phyloP scores from a whole-genome alignment of 495 filamentous ascomycete genomes.

The Neurospora sp. region DNA sequence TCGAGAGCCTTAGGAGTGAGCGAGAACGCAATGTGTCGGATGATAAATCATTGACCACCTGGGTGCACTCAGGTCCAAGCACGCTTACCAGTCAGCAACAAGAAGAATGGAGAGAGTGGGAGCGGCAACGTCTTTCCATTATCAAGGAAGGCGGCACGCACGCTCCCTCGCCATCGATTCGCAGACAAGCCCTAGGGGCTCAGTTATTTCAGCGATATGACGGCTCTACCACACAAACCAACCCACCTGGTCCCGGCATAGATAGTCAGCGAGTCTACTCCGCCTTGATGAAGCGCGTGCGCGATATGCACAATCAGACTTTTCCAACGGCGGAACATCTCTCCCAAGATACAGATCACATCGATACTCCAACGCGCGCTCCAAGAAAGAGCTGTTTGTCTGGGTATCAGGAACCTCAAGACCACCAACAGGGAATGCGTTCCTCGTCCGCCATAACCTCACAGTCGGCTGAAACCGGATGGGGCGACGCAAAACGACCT shows the following conservation, averaged over 20 bases:
- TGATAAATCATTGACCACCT: conserved; percentile 64
- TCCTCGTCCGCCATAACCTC: neutral
- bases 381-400: neutral
- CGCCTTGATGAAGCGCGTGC: conserved; percentile 60
- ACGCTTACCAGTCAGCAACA: conserved; percentile 32
- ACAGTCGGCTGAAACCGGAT: neutral
- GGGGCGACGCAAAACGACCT: neutral
- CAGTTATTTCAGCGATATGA: conserved; percentile 9
- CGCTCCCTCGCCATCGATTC: conserved; percentile 32
- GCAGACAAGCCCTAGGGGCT: conserved; percentile 8
- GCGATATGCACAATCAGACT: conserved; percentile 21
- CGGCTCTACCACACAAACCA: neutral
- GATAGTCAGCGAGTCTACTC: conserved; percentile 62
- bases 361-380: neutral
- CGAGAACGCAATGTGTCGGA: conserved; percentile 35
- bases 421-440: neutral
- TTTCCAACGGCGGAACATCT: conserved; percentile 13
- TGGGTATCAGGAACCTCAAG: neutral
- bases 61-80: conserved; percentile 50
- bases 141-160: conserved; percentile 54
- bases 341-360: neutral
- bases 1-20: conserved; percentile 41
- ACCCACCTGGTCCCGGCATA: conserved; percentile 18
- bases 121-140: conserved; percentile 50
- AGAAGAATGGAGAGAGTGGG: conserved; percentile 32